Base-by-base conservation (phyloP, 2,329 filamentous ascomycete genomes). In the Cercospora janseana region DNA sequence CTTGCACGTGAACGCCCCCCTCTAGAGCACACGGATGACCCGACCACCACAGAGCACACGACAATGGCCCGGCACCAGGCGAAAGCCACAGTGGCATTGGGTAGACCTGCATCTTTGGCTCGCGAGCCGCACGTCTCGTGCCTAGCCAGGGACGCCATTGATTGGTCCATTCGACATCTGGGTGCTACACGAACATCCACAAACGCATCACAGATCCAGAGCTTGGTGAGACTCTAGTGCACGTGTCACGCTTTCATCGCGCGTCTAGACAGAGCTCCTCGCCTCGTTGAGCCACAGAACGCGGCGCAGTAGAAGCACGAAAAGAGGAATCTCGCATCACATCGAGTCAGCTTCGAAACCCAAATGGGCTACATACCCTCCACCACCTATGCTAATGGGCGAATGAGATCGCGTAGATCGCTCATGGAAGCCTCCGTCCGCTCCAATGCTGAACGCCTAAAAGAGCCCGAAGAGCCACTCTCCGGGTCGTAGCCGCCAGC, bases 61-160 rank as follows among this genome's bases (percentile, higher is more conserved):
- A n/a, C 23, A 26, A 24, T 24, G 16, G 6, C 21, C 31, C 28
- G 44, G 31, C 31, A 26, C 26, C 31, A 8, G 13, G 6, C 6
- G 21, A 37, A 16, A 6, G 15, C 44, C 31, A 35, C 32, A 35
- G 43, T 46, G 31, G 13, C 31, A 35, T 37, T 46, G 44, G 44
- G 44, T 18, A 37, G 44, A 12, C 44, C 9, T 46, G 44, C 44
- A 12, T 46, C 23, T 38, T 18, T 37, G 44, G 32, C 29, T 46
- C 44, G n/a, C 16, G 24, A 18, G 13, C 20, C 44, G 44, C 31
- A 8, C 28, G 21, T 28, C 31, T 46, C 44, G 23, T 27, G 9
- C 20, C 8, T 37, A 10, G 20, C 44, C 18, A 26, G 27, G 44
- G 32, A 10, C 18, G 10, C 13, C 13, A 4, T 37, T 38, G 20